Percentiles rank a stretch among this genome's conserved stretches.
phyloP scores from a whole-genome alignment of 345 rosid genomes.

The Camelina hispida region DNA sequence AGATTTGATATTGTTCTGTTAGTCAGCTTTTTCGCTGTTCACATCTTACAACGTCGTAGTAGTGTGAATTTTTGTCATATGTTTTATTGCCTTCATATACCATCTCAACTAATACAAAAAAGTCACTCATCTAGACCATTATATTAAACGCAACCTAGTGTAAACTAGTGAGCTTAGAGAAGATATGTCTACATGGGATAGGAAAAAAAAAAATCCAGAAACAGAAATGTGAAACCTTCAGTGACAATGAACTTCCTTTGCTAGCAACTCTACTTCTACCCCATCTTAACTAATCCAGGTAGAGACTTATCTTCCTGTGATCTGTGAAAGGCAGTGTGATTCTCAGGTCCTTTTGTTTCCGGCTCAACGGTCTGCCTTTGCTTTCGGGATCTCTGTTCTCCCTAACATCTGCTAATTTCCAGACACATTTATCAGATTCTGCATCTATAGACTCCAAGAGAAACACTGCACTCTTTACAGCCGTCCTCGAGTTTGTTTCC shows the following conservation, averaged over 20 bases:
- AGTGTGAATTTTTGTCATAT: constrained; percentile 10
- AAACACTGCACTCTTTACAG: constrained; percentile 63
- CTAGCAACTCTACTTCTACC: constrained; percentile 9
- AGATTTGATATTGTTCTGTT: constrained; percentile 4
- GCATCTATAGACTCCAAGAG: constrained; percentile 63
- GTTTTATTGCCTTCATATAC: constrained; percentile 12
- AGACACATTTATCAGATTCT: constrained; percentile 63
- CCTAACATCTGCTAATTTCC: constrained; percentile 86
- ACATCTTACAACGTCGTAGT: constrained; percentile 28
- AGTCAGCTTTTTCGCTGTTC: constrained; percentile 18
- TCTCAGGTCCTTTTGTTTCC: constrained; percentile 82
- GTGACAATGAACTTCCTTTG: constrained; percentile 13
- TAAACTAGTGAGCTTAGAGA: constrained; percentile 7
- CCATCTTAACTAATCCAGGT: constrained; percentile 55
- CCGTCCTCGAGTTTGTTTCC: constrained; percentile 47
- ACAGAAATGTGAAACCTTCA: background rate
- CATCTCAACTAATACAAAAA: constrained; percentile 14
- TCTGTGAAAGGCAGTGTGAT: constrained; percentile 55
- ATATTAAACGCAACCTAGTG: constrained; percentile 4
- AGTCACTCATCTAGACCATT: background rate
- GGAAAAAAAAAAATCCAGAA: background rate
- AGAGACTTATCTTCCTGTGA: constrained; percentile 63
- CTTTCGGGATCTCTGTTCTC: constrained; percentile 79
- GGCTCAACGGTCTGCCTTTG: constrained; percentile 81
- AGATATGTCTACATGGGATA: background rate